Conservation (phyloP, 2,329 filamentous ascomycete genomes). For the Nemania bipapillata region DNA sequence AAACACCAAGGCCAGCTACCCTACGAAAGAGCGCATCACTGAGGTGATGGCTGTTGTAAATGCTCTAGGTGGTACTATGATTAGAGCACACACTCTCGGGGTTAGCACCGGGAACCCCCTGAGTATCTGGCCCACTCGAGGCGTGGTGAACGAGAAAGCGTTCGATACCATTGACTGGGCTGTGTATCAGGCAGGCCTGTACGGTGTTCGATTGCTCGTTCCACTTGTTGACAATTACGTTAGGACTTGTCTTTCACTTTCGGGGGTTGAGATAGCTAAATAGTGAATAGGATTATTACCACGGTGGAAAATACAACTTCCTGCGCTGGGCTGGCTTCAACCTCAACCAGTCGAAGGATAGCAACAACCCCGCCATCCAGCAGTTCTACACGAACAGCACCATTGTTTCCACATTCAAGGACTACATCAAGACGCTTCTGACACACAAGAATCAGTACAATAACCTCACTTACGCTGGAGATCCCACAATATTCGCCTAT, state of each 20-base stretch:
- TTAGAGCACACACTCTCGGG: conserved; percentile 60
- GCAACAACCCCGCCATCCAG: conserved; percentile 55
- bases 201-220: conserved; percentile 58
- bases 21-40: conserved; percentile 58
- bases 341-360: conserved; percentile 52
- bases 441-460: conserved; percentile 61
- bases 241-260: conserved; percentile 18
- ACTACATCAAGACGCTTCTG: conserved; percentile 57
- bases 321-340: conserved; percentile 59
- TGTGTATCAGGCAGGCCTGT: conserved; percentile 58
- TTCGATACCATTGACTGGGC: conserved; percentile 62
- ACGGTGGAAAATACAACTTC: conserved; percentile 62
- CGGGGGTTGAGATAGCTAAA: conserved; percentile 26
- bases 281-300: conserved; percentile 59
- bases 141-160: conserved; percentile 57
- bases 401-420: conserved; percentile 59
- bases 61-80: conserved; percentile 59
- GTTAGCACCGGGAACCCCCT: conserved; percentile 61
- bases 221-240: conserved; percentile 61
- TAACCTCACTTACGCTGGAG: conserved; percentile 59
- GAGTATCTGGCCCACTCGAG: conserved; percentile 56
- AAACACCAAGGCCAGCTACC: conserved; percentile 58
- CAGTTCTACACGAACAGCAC: conserved; percentile 60
- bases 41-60: conserved; percentile 59
- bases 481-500: conserved; percentile 62